Evolutionary conservation across 2,329 filamentous ascomycete genomes (phyloP), one percentile per base, ranked within the genome.

Genomic region (Colletotrichum echinochloae): DNA sequence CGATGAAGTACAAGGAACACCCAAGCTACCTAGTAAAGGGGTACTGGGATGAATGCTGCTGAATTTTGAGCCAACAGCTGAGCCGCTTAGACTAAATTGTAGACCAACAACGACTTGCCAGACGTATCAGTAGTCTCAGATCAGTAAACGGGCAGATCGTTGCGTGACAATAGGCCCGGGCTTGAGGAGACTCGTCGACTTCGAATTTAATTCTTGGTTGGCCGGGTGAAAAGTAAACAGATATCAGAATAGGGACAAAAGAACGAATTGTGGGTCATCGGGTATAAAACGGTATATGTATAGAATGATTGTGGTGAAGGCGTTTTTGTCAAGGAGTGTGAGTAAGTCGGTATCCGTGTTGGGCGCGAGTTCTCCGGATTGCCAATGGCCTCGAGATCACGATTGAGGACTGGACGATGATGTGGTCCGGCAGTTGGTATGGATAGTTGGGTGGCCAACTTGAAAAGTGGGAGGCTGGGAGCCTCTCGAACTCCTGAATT

Each of bases 381-480:
- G 60, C 11, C 20, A 62, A 26, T 23, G 23, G 23, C 35, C 64
- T 61, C 41, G 26, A 70, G 60, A 61, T 56, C 30, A 59, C 61
- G 46, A 39, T 66, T 63, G 59, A 33, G 41, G 66, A 52, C 63
- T 26, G 41, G 66, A 52, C 63, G 57, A 62, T 18, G 68, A 44
- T 59, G 59, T 62, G 71, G 65, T 67, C 51, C 60, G 52, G 61
- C 61, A 60, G 66, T 65, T 41, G 67, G 55, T 60, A n/a, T n/a
- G n/a, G n/a, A n/a, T n/a, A 69, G 66, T 68, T 52, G 64, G 63
- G 62, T 72, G 64, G 71, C 59, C 68, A 71, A 60, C 48, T 68
- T 28, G 62, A 70, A 73, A 73, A 72, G 62, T 64, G 60, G 66
- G 72, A 72, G 72, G 72, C 63, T 73, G 72, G 72, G 72, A 51